Conservation (phyloP, 306 rosid genomes). For the Vigna hirtella region DNA sequence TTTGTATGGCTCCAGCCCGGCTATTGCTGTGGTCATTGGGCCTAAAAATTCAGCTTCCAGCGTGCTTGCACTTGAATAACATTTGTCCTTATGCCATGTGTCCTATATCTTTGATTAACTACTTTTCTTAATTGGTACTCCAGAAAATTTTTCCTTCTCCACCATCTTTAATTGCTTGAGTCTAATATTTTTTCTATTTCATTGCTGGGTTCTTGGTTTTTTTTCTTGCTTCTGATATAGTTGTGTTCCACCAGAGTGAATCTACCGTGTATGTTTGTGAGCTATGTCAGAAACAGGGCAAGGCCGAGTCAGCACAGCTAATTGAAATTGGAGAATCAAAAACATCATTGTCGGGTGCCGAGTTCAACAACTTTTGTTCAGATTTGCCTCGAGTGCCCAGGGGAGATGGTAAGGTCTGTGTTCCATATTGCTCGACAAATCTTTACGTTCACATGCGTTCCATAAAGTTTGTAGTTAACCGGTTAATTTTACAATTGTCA, state of each 20-base stretch:
- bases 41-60: slow-evolving; percentile 9
- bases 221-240: slow-evolving; percentile 42
- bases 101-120: slow-evolving; percentile 6
- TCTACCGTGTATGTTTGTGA: slow-evolving; percentile 66
- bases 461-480: slow-evolving; percentile 18
- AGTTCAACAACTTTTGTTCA: slow-evolving; percentile 45
- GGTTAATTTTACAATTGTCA: background rate
- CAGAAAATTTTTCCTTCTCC: slow-evolving; percentile 14
- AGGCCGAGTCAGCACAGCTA: slow-evolving; percentile 50
- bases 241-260: slow-evolving; percentile 58
- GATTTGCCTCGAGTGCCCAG: slow-evolving; percentile 52
- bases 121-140: slow-evolving; percentile 25
- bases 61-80: slow-evolving; percentile 24
- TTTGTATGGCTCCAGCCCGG: background rate
- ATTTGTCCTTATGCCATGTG: slow-evolving; percentile 9
- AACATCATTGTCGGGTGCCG: slow-evolving; percentile 42
- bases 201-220: background rate
- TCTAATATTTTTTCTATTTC: background rate
- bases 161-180: background rate
- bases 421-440: slow-evolving; percentile 39
- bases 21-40: background rate
- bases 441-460: slow-evolving; percentile 18
- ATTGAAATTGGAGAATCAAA: slow-evolving; percentile 51
- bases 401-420: slow-evolving; percentile 84
- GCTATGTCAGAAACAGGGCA: slow-evolving; percentile 81